A percentile compares a stretch with the other conserved stretches of the same genome.
phyloP scores from a whole-genome alignment of 495 filamentous ascomycete genomes.

The Pseudevernia furfuracea region DNA sequence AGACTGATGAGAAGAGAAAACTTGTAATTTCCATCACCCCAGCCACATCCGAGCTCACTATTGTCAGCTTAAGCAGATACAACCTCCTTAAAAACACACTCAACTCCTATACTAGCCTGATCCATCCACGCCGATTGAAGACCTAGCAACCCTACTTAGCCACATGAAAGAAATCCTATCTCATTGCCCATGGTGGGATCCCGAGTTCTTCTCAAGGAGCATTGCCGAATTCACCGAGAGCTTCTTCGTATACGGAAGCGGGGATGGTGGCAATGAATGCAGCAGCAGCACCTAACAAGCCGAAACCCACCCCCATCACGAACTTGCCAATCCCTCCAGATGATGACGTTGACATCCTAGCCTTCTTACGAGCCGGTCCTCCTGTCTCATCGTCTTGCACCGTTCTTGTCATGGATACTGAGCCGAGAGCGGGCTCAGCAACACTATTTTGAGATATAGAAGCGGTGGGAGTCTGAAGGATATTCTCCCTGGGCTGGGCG shows the following conservation, averaged over 20 bases:
- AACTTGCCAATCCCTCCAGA: constrained; percentile 21
- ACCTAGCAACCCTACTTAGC: not conserved
- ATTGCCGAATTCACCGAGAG: constrained; percentile 22
- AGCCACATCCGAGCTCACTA: constrained; percentile 1
- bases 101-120: not conserved
- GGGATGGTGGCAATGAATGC: constrained; percentile 24
- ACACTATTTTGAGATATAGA: constrained; percentile 9
- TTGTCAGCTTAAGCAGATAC: not conserved
- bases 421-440: not conserved
- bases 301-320: constrained; percentile 22
- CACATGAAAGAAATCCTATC: not conserved
- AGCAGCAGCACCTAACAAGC: constrained; percentile 23
- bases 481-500: constrained; percentile 11
- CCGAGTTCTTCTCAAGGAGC: not conserved
- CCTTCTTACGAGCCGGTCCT: constrained; percentile 24
- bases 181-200: not conserved
- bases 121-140: not conserved
- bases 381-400: not conserved
- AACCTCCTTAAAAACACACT: not conserved
- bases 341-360: constrained; percentile 15
- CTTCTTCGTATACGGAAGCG: constrained; percentile 24
- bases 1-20: not conserved
- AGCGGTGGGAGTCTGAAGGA: not conserved
- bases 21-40: not conserved
- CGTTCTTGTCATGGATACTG: not conserved